Percentiles rank a stretch among this genome's conserved stretches.
Evolutionary conservation across 2,329 filamentous ascomycete genomes (phyloP).

Genomic region (Talaromyces verruculosus): DNA sequence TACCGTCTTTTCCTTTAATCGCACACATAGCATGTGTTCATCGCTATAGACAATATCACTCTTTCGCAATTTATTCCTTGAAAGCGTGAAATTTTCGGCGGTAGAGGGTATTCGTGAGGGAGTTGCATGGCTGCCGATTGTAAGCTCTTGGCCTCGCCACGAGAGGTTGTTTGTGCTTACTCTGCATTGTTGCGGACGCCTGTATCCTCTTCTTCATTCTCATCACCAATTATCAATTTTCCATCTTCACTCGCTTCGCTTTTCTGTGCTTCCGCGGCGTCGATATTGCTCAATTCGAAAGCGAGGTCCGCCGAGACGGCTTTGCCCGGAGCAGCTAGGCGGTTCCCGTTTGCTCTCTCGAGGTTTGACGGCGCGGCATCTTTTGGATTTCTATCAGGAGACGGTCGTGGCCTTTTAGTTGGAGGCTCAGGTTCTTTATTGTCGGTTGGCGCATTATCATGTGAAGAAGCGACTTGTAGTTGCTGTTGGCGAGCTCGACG

Average conservation of each 20-base stretch:
- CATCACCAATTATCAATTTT: background rate
- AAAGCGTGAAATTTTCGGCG: slow-evolving; percentile 42
- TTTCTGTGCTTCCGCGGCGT: slow-evolving; percentile 6
- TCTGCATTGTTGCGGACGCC: background rate
- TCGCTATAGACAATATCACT: slow-evolving; percentile 41
- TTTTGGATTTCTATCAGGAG: slow-evolving; percentile 27
- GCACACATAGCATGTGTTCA: slow-evolving; percentile 39
- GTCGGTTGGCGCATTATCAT: slow-evolving; percentile 25
- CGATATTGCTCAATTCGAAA: slow-evolving; percentile 15
- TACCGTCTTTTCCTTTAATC: slow-evolving; percentile 44
- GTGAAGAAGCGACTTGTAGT: slow-evolving; percentile 23
- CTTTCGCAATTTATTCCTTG: slow-evolving; percentile 39
- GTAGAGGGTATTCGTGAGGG: slow-evolving; percentile 32
- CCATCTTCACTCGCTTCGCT: background rate
- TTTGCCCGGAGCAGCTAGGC: background rate
- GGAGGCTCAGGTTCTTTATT: slow-evolving; percentile 34
- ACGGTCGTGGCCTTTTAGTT: slow-evolving; percentile 36
- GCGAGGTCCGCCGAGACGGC: slow-evolving; percentile 6
- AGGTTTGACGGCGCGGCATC: slow-evolving; percentile 25
- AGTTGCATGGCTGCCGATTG: slow-evolving; percentile 32
- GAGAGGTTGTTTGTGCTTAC: slow-evolving; percentile 1
- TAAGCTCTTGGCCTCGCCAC: slow-evolving; percentile 22
- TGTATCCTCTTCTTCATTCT: background rate
- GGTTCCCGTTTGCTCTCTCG: slow-evolving; percentile 24
- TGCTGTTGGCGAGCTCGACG: slow-evolving; percentile 43